phyloP scores from a whole-genome alignment of 2,329 filamentous ascomycete genomes.

The Dryadomyces quercus-mongolicae region DNA sequence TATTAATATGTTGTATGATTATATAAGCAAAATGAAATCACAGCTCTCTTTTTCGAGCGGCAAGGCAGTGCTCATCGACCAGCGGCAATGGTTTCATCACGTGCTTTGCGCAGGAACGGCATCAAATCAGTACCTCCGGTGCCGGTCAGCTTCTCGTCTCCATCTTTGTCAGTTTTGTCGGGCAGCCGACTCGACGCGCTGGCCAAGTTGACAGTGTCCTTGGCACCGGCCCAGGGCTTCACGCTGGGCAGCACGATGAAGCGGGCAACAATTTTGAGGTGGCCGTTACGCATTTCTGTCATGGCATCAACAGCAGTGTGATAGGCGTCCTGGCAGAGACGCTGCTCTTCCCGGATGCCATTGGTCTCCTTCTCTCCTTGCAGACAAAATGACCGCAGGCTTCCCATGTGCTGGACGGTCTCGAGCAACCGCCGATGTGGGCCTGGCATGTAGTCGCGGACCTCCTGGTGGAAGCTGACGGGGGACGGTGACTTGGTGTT shows the following conservation, averaged over 20 bases:
- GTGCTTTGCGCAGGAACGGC: conserved; percentile 76
- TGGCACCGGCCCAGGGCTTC: conserved; percentile 16
- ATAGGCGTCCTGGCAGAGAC: conserved; percentile 34
- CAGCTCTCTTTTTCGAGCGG: too few relatives aligned
- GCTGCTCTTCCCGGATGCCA: conserved; percentile 22
- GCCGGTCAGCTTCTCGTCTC: conserved; percentile 49
- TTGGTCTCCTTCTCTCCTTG: conserved; percentile 29
- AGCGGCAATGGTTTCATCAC: conserved; percentile 57
- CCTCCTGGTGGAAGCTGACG: conserved; percentile 43
- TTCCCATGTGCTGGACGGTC: conserved; percentile 56
- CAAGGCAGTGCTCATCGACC: background rate
- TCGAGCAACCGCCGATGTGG: conserved; percentile 69
- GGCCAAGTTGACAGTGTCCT: conserved; percentile 26
- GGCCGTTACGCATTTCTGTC: conserved; percentile 65
- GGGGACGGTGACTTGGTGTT: background rate
- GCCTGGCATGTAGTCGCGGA: conserved; percentile 84
- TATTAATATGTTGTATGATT: too few relatives aligned
- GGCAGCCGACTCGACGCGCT: conserved; percentile 23
- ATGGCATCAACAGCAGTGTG: conserved; percentile 66
- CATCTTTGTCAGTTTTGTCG: background rate
- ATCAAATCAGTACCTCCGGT: conserved; percentile 81
- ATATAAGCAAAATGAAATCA: too few relatives aligned
- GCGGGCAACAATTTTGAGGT: conserved; percentile 78
- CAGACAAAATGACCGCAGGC: conserved; percentile 59
- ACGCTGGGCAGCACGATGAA: conserved; percentile 78